Evolutionary conservation across 2,329 filamentous ascomycete genomes (phyloP), one percentile per base, ranked within the genome.

Genomic region (Pseudohalonectria lignicola): DNA sequence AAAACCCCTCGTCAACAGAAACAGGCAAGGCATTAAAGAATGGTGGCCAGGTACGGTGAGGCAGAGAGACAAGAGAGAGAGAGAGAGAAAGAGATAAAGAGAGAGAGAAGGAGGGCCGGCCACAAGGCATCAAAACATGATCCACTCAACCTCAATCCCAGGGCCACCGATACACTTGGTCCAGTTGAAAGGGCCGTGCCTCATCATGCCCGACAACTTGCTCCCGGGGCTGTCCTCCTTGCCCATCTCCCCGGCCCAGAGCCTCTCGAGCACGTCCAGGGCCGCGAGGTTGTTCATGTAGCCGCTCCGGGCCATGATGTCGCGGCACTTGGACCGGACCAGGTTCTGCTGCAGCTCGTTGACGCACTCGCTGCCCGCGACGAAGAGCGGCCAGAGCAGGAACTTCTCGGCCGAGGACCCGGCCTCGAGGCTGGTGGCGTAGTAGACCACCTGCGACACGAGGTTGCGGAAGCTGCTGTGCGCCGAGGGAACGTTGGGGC

Each of bases 241-340:
- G 47, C 53, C 59, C 15, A 19, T 11, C 20, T 16, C 16, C n/a
- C 23, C 21, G 13, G 68, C 67, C 88, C 90, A 95, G 13, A 94
- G 72, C 50, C 79, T 78, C 64, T 95, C 88, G 31, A 95, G 62
- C 4, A 94, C 77, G 50, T 92, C 84, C 19, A 95, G 69, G 7
- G 84, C 86, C 6, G 83, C 82, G 30, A 93, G 71, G 55, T 94
- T 95, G 61, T 94, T 95, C 68, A 87, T 85, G 61, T 95, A 95
- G 1, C 88, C 88, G 39, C 83, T 90, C 47, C 90, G 82, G 21
- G 78, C 75, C 68, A 90, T 87, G 47, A 95, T 90, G 53, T 90
- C 86, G 32, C 79, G 71, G 61, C 86, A 94, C 49, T 87, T 81
- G 47, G 76, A 71, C 38, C 87, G 77, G 37, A 95, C 82, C 41